These are phyloP conservation scores for Diddensiella santjacobensis DNA, from an alignment of 805 yeast species.

Conservation along the genomic window DNA sequence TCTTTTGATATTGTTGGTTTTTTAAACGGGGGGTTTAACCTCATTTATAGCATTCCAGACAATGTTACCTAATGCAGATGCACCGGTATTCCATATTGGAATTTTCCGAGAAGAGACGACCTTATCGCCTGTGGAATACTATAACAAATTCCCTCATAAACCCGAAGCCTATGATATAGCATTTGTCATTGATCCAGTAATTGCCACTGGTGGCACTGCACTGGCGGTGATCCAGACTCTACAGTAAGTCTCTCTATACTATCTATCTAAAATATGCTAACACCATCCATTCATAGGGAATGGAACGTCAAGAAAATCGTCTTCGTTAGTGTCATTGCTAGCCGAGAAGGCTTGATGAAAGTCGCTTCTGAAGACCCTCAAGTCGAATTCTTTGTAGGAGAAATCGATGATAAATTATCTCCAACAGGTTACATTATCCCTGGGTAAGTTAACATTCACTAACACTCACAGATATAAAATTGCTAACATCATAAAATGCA, in stretches of 20 bases:
- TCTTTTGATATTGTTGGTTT: no score
- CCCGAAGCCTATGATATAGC: conserved; percentile 24
- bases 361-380: conserved; percentile 22
- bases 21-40: not conserved
- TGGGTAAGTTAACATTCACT: conserved; percentile 19
- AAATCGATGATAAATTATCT: conserved; percentile 26
- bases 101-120: conserved; percentile 32
- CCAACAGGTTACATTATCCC: conserved; percentile 31
- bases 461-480: no score
- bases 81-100: conserved; percentile 33
- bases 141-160: conserved; percentile 31
- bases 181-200: conserved; percentile 32
- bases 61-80: conserved; percentile 29
- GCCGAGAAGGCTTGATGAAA: conserved; percentile 24
- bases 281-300: conserved; percentile 17
- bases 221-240: conserved; percentile 31
- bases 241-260: conserved; percentile 15
- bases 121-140: conserved; percentile 33
- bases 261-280: not conserved
- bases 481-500: no score
- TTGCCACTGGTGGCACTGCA: conserved; percentile 38
- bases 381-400: conserved; percentile 30
- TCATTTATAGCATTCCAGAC: conserved; percentile 22
- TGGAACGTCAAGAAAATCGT: conserved; percentile 33
- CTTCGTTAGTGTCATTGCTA: conserved; percentile 27